These are phyloP conservation scores for Phialocephala subalpina DNA, from an alignment of 2,329 filamentous ascomycete species.

Conservation along the genomic window DNA sequence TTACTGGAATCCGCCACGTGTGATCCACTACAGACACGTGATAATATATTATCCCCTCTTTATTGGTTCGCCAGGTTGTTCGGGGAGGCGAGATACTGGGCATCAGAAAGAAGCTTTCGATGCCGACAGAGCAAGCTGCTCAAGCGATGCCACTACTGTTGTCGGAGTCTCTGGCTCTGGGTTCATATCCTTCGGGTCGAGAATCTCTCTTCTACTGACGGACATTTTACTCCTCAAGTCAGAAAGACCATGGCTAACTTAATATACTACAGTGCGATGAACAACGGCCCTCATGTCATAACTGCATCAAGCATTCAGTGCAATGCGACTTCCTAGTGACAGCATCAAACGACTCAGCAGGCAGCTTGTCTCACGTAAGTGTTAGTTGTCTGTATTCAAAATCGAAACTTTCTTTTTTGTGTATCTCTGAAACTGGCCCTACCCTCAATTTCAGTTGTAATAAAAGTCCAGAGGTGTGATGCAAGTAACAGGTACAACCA, in stretches of 20 bases:
- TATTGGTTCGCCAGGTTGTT: neutral
- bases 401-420: too few species aligned
- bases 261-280: conserved; percentile 49
- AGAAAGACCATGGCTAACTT: neutral
- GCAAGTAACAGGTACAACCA: too few species aligned
- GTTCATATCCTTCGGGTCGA: too few species aligned
- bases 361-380: conserved; percentile 22
- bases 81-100: neutral
- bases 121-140: too few species aligned
- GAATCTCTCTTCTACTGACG: too few species aligned
- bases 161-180: too few species aligned
- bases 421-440: too few species aligned
- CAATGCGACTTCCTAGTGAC: conserved; percentile 46
- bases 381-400: neutral
- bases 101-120: neutral
- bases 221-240: neutral
- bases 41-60: neutral
- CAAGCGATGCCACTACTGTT: too few species aligned
- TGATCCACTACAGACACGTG: neutral
- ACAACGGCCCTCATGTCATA: conserved; percentile 48
- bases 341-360: conserved; percentile 24
- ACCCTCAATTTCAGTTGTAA: too few species aligned
- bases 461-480: too few species aligned
- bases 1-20: neutral
- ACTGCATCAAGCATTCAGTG: conserved; percentile 51